Base-by-base conservation (phyloP, 2,329 filamentous ascomycete genomes). In the Camptophora hylomeconis region DNA sequence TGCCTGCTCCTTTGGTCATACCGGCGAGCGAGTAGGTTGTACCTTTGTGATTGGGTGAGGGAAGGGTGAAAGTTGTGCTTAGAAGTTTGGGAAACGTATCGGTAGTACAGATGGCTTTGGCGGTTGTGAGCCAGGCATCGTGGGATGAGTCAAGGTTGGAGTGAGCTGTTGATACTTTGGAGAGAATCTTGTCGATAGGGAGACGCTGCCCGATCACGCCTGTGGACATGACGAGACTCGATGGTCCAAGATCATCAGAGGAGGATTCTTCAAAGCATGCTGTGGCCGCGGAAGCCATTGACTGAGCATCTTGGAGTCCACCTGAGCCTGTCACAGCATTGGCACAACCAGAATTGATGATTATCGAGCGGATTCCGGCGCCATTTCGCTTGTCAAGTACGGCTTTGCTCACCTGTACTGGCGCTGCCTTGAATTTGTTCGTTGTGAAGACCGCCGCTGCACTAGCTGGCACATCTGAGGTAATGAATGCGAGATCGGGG, bases 1-100 rank as follows among this genome's bases (percentile, higher is more conserved):
- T 98, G 49, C 89, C 89, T 4, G 89, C 89, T 33, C 89, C 89
- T 62, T 98, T 98, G 48, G 87, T 92, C 73, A 92, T 92, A 45
- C 89, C 89, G 8, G 82, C 84, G 27, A 98, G 78, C 45, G 71
- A 69, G 60, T 93, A 98, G 16, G 36, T 31, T 5, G 32, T 29
- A 15, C 32, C 39, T 52, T 78, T 75, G 27, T 72, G 63, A 11
- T 65, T 65, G 3, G 80, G 80, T 2, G 80, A 86, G 3, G 89
- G 86, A 17, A 98, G 72, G 16, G 65, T 74, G 57, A 95, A 98
- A 9, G 74, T 73, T 43, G 70, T 74, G 12, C 86, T 94, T 45
- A 87, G 66, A 40, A 98, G 75, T 60, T 98, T 98, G 35, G 89
- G 89, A 55, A 98, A 98, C 3, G 89, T 95, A 57, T 98, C 89